Base-by-base conservation (phyloP, 805 yeast genomes). In the Ogataea haglerorum region DNA sequence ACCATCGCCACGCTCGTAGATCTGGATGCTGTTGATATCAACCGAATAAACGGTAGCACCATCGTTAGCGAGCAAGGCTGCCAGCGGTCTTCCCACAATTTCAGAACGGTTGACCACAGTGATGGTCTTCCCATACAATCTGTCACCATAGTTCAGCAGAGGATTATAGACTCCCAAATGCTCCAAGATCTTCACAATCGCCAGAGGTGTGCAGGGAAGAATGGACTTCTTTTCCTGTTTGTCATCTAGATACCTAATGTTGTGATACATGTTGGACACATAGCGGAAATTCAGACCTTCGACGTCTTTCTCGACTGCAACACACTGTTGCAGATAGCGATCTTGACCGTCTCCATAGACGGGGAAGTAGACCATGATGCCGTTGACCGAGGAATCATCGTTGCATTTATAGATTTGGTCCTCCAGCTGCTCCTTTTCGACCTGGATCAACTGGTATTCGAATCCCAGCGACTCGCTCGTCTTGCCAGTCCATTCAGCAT, bases 341-440 rank as follows among this genome's bases (percentile, higher is more conserved):
- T 93, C 99, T 65, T 93, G 98, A 44, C 86, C 78, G 58, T 87
- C 86, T 3, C 96, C 96, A 64, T 87, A 93, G 2, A 93, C 98
- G 0, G 99, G 99, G 75, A 91, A 93, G 63, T 93, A 93, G 12
- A 93, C 91, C 85, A 93, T 89, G 51, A 93, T 93, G 17, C 98
- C 99, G 58, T 89, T 82, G 28, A 91, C 86, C 1, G 60, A 52
- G 40, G 74, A 77, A 56, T 90, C 91, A 21, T 70, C 69, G 61
- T 93, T 93, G 44, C 98, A 96, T 30, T 75, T 78, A 34, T 89
- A 75, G 45, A 93, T 78, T 23, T 78, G 81, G 51, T 82, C 89
- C 61, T 93, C 99, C 46, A 93, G 71, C 24, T 81, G 83, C 51
- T 93, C 96, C 59, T 85, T 88, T 14, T 68, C 69, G 14, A 84